Evolutionary conservation across 805 yeast genomes (phyloP), one percentile per base, ranked within the genome.

Genomic region (Grigorovia transvaalensis): DNA sequence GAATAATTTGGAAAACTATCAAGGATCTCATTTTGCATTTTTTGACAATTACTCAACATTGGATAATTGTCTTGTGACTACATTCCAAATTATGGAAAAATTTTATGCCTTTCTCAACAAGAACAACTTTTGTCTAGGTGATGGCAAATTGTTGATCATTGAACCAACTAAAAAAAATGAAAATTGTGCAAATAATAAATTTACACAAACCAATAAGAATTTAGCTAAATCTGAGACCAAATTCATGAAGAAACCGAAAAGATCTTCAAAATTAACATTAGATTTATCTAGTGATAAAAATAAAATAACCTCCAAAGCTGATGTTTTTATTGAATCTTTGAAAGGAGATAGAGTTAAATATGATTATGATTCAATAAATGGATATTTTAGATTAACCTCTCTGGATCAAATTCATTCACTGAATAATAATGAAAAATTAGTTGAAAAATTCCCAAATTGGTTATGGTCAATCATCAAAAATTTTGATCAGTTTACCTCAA

Each of bases 381-480:
- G 61, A 47, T 64, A 60, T 53, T 67, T 67, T 44, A 54, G 11
- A 63, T 65, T 49, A 57, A 56, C 29, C 57, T 63, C 27, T 13
- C 5, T 46, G n/a, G 33, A 35, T 38, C 42, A 38, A 38, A 38
- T 46, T 38, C 9, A 4, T 9, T 33, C 38, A 11, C 15, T 33
- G 38, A 44, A 47, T 1, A 51, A 53, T 13, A 33, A 63, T 3
- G 50, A 52, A 1, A 35, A 46, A 4, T 50, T 58, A 41, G 59
- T 58, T 35, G 11, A 48, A 4, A 30, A 38, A 2, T 45, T 71
- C 17, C 75, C 75, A 3, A 49, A 20, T 23, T 66, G 74, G 74
- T 50, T 70, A 17, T 51, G 55, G 42, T 54, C 50, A 7, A 59
- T 57, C 2, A 50, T 56, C 2, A 54, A 53, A 23, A 48, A 52